Conservation (phyloP, 805 yeast species). For the Barnettozyma vustinii region DNA sequence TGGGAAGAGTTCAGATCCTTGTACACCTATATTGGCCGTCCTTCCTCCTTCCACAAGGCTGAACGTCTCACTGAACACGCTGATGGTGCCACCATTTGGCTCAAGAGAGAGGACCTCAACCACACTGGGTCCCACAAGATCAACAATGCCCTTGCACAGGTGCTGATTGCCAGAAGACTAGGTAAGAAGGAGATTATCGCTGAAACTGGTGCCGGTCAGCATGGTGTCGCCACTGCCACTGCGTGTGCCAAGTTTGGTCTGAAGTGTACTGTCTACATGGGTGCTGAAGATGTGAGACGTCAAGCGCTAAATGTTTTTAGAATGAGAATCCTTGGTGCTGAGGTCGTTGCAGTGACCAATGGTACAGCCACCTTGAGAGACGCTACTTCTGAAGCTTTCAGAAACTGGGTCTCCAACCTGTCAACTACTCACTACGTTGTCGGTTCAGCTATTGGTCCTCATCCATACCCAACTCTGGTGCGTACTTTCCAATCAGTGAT, state of each 20-base stretch:
- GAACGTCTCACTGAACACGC: slow-evolving; percentile 83
- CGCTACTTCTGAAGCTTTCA: slow-evolving; percentile 95
- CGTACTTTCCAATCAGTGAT: slow-evolving; percentile 97
- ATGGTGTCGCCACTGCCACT: slow-evolving; percentile 90
- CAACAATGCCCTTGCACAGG: slow-evolving; percentile 81
- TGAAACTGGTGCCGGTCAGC: slow-evolving; percentile 93
- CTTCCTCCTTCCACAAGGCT: slow-evolving; percentile 87
- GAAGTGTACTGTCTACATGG: slow-evolving; percentile 94
- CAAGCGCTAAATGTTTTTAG: slow-evolving; percentile 97
- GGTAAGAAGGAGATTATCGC: slow-evolving; percentile 78
- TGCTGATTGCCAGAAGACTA: slow-evolving; percentile 68
- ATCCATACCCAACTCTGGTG: slow-evolving; percentile 96
- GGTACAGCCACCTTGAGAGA: slow-evolving; percentile 97
- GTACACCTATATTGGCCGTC: slow-evolving; percentile 94
- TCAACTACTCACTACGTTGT: slow-evolving; percentile 88
- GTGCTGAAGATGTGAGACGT: slow-evolving; percentile 98
- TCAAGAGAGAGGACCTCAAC: slow-evolving; percentile 93
- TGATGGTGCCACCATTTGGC: slow-evolving; percentile 96
- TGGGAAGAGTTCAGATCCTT: slow-evolving; percentile 88
- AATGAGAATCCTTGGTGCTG: slow-evolving; percentile 94
- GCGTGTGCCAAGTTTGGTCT: slow-evolving; percentile 91
- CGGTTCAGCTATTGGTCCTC: slow-evolving; percentile 99
- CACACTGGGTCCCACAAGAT: slow-evolving; percentile 89
- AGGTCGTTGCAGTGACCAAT: slow-evolving; percentile 85
- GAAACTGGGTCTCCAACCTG: slow-evolving; percentile 90